Percentiles rank a stretch among this genome's conserved stretches.
Evolutionary conservation across 306 rosid species (phyloP).

Genomic region (Castanopsis chinensis): DNA sequence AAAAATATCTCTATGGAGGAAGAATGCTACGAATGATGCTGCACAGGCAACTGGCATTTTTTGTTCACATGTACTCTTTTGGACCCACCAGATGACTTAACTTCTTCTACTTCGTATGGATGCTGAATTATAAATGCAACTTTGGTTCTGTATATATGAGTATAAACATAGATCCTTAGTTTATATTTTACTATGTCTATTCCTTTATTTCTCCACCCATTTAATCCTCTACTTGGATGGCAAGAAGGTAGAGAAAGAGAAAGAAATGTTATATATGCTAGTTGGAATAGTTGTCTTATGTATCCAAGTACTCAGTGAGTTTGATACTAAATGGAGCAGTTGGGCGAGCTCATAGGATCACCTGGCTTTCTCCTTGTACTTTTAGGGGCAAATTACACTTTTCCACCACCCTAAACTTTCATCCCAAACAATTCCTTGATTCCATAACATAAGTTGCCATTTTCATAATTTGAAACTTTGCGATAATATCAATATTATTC

Average conservation of each 20-base stretch:
- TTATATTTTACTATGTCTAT: not conserved
- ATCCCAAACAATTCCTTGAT: too few relatives aligned
- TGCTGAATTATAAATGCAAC: not conserved
- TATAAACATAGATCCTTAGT: not conserved
- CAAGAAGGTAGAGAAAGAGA: too few relatives aligned
- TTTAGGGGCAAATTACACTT: not conserved
- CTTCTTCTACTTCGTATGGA: not conserved
- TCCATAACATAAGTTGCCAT: not conserved
- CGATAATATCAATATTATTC: not conserved
- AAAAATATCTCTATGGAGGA: slow-evolving; percentile 76
- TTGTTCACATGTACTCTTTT: not conserved
- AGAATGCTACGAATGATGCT: slow-evolving; percentile 75
- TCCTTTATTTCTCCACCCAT: not conserved
- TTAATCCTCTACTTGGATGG: not conserved
- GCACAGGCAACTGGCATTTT: slow-evolving; percentile 64
- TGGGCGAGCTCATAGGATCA: not conserved
- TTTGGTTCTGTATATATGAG: not conserved
- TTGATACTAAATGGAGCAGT: not conserved
- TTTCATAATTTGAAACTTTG: not conserved
- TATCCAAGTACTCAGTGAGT: not conserved
- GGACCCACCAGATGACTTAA: not conserved
- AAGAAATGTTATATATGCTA: not conserved
- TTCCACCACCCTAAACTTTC: too few relatives aligned
- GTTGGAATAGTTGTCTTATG: not conserved
- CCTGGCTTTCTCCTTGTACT: not conserved